These are phyloP conservation scores for Leccinum broughii DNA, from an alignment of 768 basidiomycete genomes.

Conservation along the genomic window DNA sequence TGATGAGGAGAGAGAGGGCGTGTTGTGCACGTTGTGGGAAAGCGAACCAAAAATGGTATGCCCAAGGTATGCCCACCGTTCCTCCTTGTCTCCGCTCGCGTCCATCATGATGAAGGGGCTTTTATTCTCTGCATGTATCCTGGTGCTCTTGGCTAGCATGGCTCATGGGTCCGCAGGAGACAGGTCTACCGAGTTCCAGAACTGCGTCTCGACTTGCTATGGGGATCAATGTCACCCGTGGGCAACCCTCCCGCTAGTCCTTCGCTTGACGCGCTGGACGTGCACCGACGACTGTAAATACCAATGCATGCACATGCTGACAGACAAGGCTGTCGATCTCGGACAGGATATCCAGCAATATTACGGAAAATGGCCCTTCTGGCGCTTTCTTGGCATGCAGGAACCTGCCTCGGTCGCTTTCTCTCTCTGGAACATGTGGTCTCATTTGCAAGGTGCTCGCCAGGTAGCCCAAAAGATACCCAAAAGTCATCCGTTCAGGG, in stretches of 20 bases:
- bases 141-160: conserved; percentile 13
- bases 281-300: conserved; percentile 90
- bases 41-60: neutral
- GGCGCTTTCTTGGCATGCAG: conserved; percentile 84
- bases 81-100: neutral
- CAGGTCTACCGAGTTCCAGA: conserved; percentile 35
- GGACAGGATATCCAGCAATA: conserved; percentile 67
- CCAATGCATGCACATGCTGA: conserved; percentile 79
- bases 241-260: conserved; percentile 48
- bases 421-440: conserved; percentile 81
- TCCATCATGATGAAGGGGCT: conserved; percentile 18
- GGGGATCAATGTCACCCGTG: conserved; percentile 13
- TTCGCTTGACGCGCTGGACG: conserved; percentile 80
- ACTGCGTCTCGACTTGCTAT: conserved; percentile 39
- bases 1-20: neutral
- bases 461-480: conserved; percentile 51
- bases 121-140: conserved; percentile 12
- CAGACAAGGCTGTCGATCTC: conserved; percentile 48
- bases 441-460: conserved; percentile 62
- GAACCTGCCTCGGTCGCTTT: conserved; percentile 93
- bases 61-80: neutral
- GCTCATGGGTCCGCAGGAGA: conserved; percentile 34
- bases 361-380: conserved; percentile 98
- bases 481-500: conserved; percentile 62
- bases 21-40: neutral